A percentile compares a stretch with the other conserved stretches of the same genome.
These are phyloP conservation scores for Coemansia aciculifera DNA, from an alignment of 192 early-diverging fungal species.

Conservation along the genomic window DNA sequence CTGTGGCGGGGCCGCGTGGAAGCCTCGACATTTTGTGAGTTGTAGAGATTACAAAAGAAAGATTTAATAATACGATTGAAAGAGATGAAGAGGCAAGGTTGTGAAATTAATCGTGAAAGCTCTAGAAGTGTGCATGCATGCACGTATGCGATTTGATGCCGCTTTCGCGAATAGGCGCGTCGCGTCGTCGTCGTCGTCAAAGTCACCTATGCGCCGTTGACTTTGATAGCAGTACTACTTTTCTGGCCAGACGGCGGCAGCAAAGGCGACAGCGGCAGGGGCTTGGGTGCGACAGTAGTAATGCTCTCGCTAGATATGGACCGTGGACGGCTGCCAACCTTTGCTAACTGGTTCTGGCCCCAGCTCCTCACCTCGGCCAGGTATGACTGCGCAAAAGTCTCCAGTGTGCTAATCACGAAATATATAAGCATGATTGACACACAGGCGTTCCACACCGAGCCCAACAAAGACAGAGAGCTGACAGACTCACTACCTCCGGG, in stretches of 20 bases:
- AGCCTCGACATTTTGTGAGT: conserved; percentile 43
- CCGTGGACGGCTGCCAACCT: conserved; percentile 30
- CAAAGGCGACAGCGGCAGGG: not conserved
- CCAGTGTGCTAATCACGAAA: conserved; percentile 81
- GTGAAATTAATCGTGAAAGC: not conserved
- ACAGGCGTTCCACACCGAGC: conserved; percentile 75
- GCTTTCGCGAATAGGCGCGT: not conserved
- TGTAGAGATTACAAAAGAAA: not conserved
- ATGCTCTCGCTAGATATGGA: not conserved
- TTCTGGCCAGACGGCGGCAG: not conserved
- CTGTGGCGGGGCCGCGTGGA: conserved; percentile 29
- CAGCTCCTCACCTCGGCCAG: conserved; percentile 57
- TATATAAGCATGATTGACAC: conserved; percentile 80
- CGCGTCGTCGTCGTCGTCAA: not conserved
- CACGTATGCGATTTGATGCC: not conserved
- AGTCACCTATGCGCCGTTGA: not conserved
- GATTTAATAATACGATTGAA: not conserved
- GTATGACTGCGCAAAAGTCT: conserved; percentile 78
- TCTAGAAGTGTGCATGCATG: not conserved
- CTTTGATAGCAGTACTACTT: not conserved
- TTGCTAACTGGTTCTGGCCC: conserved; percentile 42
- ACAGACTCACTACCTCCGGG: conserved; percentile 17
- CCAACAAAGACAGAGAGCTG: conserved; percentile 58
- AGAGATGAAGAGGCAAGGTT: not conserved
- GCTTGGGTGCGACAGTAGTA: not conserved